Evolutionary conservation across 2,329 filamentous ascomycete species (phyloP), one percentile per base, ranked within the genome.

Genomic region (Geosmithia flava): DNA sequence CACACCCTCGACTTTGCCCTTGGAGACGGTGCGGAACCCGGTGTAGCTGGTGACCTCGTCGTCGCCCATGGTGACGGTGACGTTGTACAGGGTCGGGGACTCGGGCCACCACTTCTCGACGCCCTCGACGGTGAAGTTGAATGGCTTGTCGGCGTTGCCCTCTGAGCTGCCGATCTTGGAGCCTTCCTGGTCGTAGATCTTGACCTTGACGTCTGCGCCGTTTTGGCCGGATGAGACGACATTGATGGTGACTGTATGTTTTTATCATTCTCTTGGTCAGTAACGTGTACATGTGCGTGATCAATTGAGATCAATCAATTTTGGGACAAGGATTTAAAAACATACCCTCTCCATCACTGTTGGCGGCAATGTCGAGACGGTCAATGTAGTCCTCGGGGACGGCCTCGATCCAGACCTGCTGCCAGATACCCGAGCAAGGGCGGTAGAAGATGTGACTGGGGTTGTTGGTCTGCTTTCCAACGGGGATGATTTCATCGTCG

Each of bases 371-470:
- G 52, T 85, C 76, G 2, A 86, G 62, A 41, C 74, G 68, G 0
- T 72, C 74, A 48, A 86, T 74, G 53, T 80, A 67, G 46, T 75
- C 70, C 0, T 63, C 52, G 0, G 82, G 77, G 0, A 74, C 79
- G n/a, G 75, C 69, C 58, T 84, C 78, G 2, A 87, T 64, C 83
- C 83, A 87, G 0, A 87, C 83, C 17, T 72, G 74, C 58, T 86
- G 83, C 83, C 83, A 87, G 53, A 87, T 86, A 5, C 83, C 83
- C 33, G 79, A 82, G 58, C 82, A 87, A 0, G 83, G 78, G 0
- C 78, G 79, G 59, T 87, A 87, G 60, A 83, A 87, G 51, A 87
- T 87, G 54, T 80, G 76, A 11, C 68, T 72, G 0, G 75, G 77
- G 0, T 62, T 64, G 1, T 73, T 57, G 0, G 72, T 75, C 59